Evolutionary conservation across 2,329 filamentous ascomycete species (phyloP).

Genomic region (Blastomyces parvus): DNA sequence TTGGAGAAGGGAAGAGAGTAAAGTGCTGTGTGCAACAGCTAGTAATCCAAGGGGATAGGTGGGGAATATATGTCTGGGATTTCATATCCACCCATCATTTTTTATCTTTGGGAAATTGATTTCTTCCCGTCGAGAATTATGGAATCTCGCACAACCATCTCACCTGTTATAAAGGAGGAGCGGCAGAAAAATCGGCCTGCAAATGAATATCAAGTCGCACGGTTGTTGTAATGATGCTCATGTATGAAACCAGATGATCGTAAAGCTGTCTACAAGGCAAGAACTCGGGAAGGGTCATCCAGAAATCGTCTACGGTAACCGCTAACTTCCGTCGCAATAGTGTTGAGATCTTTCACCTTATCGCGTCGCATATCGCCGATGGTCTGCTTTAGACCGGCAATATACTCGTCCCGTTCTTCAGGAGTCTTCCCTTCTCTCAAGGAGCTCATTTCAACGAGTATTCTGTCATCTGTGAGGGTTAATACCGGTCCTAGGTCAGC

Average conservation of each 20-base stretch:
- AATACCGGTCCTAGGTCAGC: constrained; percentile 33
- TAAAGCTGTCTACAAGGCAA: constrained; percentile 31
- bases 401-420: constrained; percentile 37
- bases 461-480: constrained; percentile 42
- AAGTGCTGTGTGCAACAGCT: background rate
- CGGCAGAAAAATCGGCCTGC: background rate
- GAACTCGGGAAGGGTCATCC: constrained; percentile 37
- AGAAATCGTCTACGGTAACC: constrained; percentile 44
- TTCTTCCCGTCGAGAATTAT: background rate
- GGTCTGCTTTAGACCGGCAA: constrained; percentile 39
- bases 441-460: constrained; percentile 42
- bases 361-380: constrained; percentile 42
- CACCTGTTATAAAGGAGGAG: constrained; percentile 1
- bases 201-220: background rate
- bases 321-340: constrained; percentile 41
- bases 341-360: constrained; percentile 43
- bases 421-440: constrained; percentile 38
- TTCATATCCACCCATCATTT: background rate
- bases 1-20: background rate
- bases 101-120: background rate
- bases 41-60: constrained; percentile 5
- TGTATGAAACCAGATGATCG: background rate
- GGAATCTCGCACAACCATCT: constrained; percentile 4
- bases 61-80: background rate
- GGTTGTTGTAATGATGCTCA: background rate